A percentile compares a stretch with the other conserved stretches of the same genome.
Evolutionary conservation across 306 rosid genomes (phyloP).

Genomic region (Adenanthera pavonina): DNA sequence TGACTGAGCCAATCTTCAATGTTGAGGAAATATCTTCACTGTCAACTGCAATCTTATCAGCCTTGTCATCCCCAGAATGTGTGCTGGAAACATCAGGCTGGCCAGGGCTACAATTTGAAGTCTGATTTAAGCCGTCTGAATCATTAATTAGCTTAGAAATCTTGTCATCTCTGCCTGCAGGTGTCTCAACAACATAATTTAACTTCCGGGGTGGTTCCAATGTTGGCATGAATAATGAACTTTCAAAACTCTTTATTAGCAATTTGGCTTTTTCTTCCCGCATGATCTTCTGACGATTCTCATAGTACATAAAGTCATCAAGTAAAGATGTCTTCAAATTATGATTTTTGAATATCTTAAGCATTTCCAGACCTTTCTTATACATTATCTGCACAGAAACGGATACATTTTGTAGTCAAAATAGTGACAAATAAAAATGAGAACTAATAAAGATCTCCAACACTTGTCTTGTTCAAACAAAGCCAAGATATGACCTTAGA

Average conservation of each 20-base stretch:
- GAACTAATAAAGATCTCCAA: neutral
- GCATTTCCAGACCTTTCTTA: constrained; percentile 82
- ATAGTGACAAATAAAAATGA: neutral
- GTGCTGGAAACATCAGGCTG: constrained; percentile 36
- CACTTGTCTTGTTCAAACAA: neutral
- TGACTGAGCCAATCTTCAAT: constrained; percentile 69
- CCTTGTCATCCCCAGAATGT: constrained; percentile 40
- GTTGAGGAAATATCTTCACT: constrained; percentile 52
- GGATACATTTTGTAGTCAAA: constrained; percentile 23
- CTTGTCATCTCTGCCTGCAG: constrained; percentile 46
- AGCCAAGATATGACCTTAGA: neutral
- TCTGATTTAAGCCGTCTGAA: constrained; percentile 39
- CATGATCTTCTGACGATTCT: constrained; percentile 90
- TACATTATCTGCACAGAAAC: constrained; percentile 63
- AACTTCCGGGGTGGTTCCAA: constrained; percentile 61
- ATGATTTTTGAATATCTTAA: constrained; percentile 78
- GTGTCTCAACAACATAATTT: constrained; percentile 53
- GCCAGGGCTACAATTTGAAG: constrained; percentile 39
- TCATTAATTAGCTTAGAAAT: constrained; percentile 43
- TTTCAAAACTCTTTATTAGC: constrained; percentile 51
- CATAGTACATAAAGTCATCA: constrained; percentile 87
- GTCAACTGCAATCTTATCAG: constrained; percentile 37
- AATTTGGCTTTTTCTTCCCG: constrained; percentile 84
- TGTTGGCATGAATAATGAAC: constrained; percentile 54
- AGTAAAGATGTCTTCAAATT: constrained; percentile 83